Conservation (phyloP, 2,329 filamentous ascomycete species). For the Trichoderma sp. region DNA sequence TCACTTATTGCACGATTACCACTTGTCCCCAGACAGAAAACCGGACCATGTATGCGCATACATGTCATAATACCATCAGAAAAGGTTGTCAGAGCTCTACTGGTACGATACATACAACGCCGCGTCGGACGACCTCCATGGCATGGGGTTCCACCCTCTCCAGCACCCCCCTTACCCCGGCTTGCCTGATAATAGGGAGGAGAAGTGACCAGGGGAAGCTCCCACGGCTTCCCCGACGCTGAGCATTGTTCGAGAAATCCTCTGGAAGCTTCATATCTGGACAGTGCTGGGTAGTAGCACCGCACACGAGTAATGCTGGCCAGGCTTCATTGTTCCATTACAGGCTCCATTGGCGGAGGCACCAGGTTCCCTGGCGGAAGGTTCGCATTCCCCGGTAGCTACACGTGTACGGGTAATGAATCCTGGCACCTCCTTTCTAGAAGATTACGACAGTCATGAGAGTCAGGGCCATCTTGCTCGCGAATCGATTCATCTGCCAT, state of each 20-base stretch:
- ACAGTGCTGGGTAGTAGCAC: neutral
- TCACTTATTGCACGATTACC: slow-evolving; percentile 1
- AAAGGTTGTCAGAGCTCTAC: slow-evolving; percentile 8
- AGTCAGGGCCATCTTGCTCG: neutral
- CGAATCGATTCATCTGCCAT: slow-evolving; percentile 15
- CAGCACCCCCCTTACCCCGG: slow-evolving; percentile 3
- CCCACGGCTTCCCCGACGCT: slow-evolving; percentile 22
- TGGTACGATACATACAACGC: neutral
- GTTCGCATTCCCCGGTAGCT: neutral
- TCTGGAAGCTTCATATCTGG: slow-evolving; percentile 6
- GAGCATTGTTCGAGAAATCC: slow-evolving; percentile 12
- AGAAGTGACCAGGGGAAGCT: neutral
- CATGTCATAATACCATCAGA: slow-evolving; percentile 1
- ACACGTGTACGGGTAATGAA: neutral
- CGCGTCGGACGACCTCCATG: slow-evolving; percentile 14
- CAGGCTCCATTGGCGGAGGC: neutral
- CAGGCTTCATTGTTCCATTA: neutral
- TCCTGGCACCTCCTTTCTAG: slow-evolving; percentile 14
- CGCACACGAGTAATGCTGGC: neutral
- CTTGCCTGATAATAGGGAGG: slow-evolving; percentile 11
- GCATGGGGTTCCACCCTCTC: slow-evolving; percentile 15
- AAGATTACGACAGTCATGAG: slow-evolving; percentile 12
- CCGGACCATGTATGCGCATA: slow-evolving; percentile 4
- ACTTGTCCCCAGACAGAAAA: neutral
- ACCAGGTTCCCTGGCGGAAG: slow-evolving; percentile 3